A percentile compares a stretch with the other conserved stretches of the same genome.
Evolutionary conservation across 2,329 filamentous ascomycete genomes (phyloP).

Genomic region (Cryphonectria japonica): DNA sequence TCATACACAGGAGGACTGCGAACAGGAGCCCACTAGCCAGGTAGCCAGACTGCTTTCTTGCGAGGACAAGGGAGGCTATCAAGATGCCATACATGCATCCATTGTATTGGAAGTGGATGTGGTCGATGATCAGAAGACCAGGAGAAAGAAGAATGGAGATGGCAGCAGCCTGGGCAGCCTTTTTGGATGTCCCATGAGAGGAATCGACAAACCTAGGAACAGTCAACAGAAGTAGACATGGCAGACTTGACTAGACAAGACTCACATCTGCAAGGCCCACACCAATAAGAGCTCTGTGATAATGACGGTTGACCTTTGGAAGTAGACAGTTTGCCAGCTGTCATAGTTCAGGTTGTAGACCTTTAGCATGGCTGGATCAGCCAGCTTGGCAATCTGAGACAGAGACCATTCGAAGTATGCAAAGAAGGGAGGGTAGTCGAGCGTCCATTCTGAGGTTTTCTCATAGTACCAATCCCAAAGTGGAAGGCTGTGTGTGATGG

Average conservation of each 20-base stretch:
- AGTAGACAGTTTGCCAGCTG: slow-evolving; percentile 93
- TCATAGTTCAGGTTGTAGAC: slow-evolving; percentile 82
- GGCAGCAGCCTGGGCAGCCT: slow-evolving; percentile 81
- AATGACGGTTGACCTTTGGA: slow-evolving; percentile 89
- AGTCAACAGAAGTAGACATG: slow-evolving; percentile 6
- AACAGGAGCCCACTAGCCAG: slow-evolving; percentile 82
- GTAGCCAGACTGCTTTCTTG: slow-evolving; percentile 73
- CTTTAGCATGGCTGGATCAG: slow-evolving; percentile 80
- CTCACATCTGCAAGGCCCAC: slow-evolving; percentile 77
- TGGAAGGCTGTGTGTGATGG: slow-evolving; percentile 88
- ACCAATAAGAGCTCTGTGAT: slow-evolving; percentile 81
- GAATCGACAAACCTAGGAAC: slow-evolving; percentile 72
- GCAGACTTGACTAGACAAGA: neutral
- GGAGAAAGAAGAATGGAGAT: slow-evolving; percentile 90
- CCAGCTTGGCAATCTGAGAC: slow-evolving; percentile 76
- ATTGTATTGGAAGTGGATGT: slow-evolving; percentile 99
- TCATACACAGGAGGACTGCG: slow-evolving; percentile 85
- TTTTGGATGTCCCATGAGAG: slow-evolving; percentile 65
- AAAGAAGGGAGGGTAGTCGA: slow-evolving; percentile 98
- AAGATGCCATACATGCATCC: slow-evolving; percentile 93
- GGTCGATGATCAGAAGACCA: slow-evolving; percentile 93
- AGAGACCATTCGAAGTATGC: slow-evolving; percentile 95
- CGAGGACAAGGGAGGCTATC: slow-evolving; percentile 82
- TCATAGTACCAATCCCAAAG: slow-evolving; percentile 94
- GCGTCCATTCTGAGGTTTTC: slow-evolving; percentile 98